Evolutionary conservation across 2,329 filamentous ascomycete genomes (phyloP), one percentile per base, ranked within the genome.

Genomic region (Claviceps monticola): DNA sequence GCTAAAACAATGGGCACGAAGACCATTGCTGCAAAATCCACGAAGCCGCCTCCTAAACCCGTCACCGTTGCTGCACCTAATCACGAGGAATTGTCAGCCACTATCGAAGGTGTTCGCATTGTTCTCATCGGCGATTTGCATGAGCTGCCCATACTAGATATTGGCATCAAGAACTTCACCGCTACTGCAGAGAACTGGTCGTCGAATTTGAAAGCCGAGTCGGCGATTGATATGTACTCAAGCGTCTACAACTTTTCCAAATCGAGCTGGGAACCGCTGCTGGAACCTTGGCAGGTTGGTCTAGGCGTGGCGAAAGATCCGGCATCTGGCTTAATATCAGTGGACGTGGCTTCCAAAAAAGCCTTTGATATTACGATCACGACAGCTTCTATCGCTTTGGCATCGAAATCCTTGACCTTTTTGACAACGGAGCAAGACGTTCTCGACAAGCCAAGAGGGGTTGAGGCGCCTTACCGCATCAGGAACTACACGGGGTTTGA

Each of bases 181-280:
- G 78, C 91, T 2, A 82, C 85, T 46, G 87, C 94, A 4, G 82
- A 85, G 57, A 88, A 98, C 63, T 99, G 93, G 93, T 91, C 91
- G 1, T 84, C 83, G 5, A 84, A 83, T 21, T 75, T 98, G 66
- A 89, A 83, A 61, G 91, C 88, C 0, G 88, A 96, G 62, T 86
- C 88, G 0, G 85, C 81, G n/a, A 83, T 98, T 47, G 88, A 96
- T 56, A 88, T 91, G 57, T 95, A 95, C 66, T 80, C 94, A 60
- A 98, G 97, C 61, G 84, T 98, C 26, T 98, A 95, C 74, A 98
- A 98, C 68, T 98, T 98, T 69, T 93, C 93, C 14, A 98, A 98
- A 66, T 98, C 93, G 0, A 88, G 89, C 3, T 98, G 93, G 93
- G 93, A 98, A 66, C 93, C 93, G 3, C 71, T 98, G 37, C 81